Conservation (phyloP, 495 filamentous ascomycete species). For the Podospora pseudocomata region DNA sequence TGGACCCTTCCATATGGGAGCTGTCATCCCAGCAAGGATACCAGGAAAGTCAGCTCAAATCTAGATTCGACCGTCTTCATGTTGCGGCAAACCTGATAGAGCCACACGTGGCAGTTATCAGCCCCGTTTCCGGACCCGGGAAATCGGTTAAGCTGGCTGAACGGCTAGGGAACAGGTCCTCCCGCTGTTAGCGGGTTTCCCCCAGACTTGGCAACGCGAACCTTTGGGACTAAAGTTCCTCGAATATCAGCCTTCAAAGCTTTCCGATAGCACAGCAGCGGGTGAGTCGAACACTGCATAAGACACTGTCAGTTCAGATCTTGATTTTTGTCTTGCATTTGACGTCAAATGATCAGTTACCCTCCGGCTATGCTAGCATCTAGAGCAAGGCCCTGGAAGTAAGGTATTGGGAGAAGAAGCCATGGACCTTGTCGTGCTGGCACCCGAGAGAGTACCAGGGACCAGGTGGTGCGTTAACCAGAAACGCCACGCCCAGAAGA, state of each 20-base stretch:
- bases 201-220: background rate
- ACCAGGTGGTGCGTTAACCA: too few species aligned
- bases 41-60: background rate
- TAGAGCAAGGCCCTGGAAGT: background rate
- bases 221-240: background rate
- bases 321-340: background rate
- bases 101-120: background rate
- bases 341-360: background rate
- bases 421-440: too few species aligned
- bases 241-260: background rate
- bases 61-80: background rate
- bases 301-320: background rate
- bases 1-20: background rate
- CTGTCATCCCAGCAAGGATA: background rate
- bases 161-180: background rate
- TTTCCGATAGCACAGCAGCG: background rate
- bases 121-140: background rate
- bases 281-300: background rate
- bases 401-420: too few species aligned
- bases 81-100: background rate
- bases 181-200: background rate
- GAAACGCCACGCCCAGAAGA: too few species aligned
- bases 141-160: background rate
- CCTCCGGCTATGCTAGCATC: background rate
- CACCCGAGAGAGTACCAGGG: too few species aligned